Conservation (phyloP, 768 basidiomycete genomes). For the Hysterangium stoloniferum region DNA sequence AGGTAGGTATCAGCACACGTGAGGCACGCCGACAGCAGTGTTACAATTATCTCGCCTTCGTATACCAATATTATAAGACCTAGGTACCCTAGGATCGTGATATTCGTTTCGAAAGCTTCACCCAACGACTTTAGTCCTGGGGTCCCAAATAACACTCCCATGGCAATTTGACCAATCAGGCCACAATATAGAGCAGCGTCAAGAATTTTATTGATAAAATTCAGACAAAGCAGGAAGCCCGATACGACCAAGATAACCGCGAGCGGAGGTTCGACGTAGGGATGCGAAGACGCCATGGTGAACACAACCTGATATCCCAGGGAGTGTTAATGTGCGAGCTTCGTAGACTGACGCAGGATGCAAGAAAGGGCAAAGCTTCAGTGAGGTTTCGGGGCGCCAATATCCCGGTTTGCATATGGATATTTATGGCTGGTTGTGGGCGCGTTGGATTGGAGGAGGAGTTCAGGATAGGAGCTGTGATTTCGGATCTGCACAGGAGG, state of each 20-base stretch:
- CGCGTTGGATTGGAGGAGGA: too few species aligned
- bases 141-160: constrained; percentile 49
- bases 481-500: too few species aligned
- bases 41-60: constrained; percentile 25
- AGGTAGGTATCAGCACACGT: not conserved
- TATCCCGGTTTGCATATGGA: too few species aligned
- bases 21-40: too few species aligned
- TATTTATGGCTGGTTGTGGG: too few species aligned
- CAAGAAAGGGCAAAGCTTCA: too few species aligned
- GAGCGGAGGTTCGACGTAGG: constrained; percentile 24
- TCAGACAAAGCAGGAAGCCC: constrained; percentile 50
- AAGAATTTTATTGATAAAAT: constrained; percentile 37
- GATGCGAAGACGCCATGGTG: constrained; percentile 19
- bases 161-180: constrained; percentile 42
- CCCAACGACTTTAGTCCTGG: constrained; percentile 41
- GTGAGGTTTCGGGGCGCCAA: too few species aligned
- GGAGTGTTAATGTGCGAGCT: too few species aligned
- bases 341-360: too few species aligned
- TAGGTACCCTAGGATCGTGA: constrained; percentile 38
- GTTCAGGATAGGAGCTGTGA: too few species aligned
- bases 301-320: too few species aligned
- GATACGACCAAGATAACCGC: constrained; percentile 35
- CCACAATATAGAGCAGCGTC: constrained; percentile 36
- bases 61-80: constrained; percentile 47
- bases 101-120: constrained; percentile 32